phyloP scores from a whole-genome alignment of 1,284 basidiomycete genomes.

The Cutaneotrichosporon cutaneum region DNA sequence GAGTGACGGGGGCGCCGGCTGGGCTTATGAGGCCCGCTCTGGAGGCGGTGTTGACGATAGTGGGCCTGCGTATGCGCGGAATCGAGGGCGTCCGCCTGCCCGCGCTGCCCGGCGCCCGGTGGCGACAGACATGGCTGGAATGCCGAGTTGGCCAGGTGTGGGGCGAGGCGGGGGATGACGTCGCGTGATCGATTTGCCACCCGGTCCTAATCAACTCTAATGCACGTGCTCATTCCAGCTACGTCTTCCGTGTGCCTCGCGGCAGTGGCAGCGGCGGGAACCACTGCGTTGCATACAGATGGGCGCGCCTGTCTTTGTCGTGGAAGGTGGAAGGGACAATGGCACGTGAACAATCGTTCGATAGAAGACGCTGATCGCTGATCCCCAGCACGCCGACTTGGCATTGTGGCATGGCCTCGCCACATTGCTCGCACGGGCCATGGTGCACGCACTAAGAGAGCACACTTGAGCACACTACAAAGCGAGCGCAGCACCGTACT shows the following conservation, averaged over 20 bases:
- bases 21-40: neutral
- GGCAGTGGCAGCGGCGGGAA: neutral
- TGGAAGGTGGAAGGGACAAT: neutral
- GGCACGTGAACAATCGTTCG: neutral
- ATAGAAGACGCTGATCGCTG: neutral
- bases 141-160: too few relatives aligned
- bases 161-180: neutral
- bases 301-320: neutral
- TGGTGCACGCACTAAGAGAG: too few relatives aligned
- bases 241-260: neutral
- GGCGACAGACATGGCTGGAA: too few relatives aligned
- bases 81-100: neutral
- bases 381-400: too few relatives aligned
- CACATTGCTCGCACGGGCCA: too few relatives aligned
- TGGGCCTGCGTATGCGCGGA: neutral
- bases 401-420: too few relatives aligned
- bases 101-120: too few relatives aligned
- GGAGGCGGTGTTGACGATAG: too few relatives aligned
- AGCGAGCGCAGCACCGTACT: too few relatives aligned
- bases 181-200: slow-evolving; percentile 1
- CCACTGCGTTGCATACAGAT: neutral
- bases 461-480: too few relatives aligned
- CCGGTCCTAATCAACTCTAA: neutral
- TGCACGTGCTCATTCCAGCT: neutral
- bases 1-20: too few relatives aligned